Evolutionary conservation across 805 yeast genomes (phyloP).

Genomic region (Candida boleticola): DNA sequence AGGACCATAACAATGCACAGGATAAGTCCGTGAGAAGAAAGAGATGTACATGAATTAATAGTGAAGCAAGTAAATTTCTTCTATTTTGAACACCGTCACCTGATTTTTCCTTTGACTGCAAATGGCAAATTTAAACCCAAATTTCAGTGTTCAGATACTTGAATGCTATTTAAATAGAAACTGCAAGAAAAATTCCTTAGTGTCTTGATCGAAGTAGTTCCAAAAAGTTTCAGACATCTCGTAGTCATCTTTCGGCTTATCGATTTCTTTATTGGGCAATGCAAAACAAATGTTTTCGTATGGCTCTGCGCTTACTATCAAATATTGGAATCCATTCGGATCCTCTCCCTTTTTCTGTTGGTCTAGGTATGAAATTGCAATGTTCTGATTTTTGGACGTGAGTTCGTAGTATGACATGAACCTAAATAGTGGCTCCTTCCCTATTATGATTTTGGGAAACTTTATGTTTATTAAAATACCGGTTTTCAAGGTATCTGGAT

Average conservation of each 20-base stretch:
- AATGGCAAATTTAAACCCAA: no score
- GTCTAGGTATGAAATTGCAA: conserved; percentile 23
- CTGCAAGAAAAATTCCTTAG: conserved; percentile 68
- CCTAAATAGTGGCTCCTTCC: conserved; percentile 61
- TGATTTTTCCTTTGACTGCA: no score
- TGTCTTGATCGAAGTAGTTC: conserved; percentile 74
- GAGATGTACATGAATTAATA: no score
- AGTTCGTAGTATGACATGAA: conserved; percentile 78
- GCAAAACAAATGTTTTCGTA: conserved; percentile 79
- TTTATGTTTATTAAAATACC: conserved; percentile 69
- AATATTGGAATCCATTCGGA: conserved; percentile 56
- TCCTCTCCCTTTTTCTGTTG: conserved; percentile 16
- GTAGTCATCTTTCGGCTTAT: conserved; percentile 24
- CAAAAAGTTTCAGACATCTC: conserved; percentile 44
- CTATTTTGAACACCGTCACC: no score
- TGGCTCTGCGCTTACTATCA: conserved; percentile 86
- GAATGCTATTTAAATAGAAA: conserved; percentile 40
- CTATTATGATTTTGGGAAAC: conserved; percentile 41
- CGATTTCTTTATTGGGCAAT: conserved; percentile 60
- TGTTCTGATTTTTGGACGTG: conserved; percentile 37
- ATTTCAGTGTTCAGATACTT: no score
- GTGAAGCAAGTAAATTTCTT: no score
- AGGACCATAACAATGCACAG: no score
- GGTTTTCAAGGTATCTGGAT: conserved; percentile 51
- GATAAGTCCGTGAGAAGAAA: no score